Base-by-base conservation (phyloP, 2,329 filamentous ascomycete genomes). In the Aspergillus fijiensis region DNA sequence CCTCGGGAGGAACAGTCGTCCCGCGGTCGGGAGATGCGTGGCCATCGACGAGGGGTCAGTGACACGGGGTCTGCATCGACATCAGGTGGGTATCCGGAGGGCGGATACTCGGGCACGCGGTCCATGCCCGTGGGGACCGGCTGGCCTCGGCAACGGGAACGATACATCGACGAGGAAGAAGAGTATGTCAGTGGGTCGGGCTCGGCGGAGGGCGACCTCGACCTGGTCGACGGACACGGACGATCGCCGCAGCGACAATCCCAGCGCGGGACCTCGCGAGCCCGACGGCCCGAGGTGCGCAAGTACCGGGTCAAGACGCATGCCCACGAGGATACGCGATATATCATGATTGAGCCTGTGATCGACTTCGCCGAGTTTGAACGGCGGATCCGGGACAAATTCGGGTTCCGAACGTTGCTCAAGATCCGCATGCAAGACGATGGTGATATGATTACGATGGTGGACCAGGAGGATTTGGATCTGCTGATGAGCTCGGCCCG, bases 391-490 rank as follows among this genome's bases (percentile, higher is more conserved):
- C 85, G 89, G 51, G 89, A 92, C 63, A 99, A 99, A 78, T 96
- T 98, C 71, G 88, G 85, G 14, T 82, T 97, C 63, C 71, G 69
- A 35, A 68, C 70, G 58, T 81, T 85, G 58, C 80, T 88, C 63
- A 86, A 86, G 59, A 94, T 97, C 80, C 96, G 93, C 82, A 89
- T 97, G 77, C 95, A 95, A 81, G 95, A 98, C 67, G 83, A 89
- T 58, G 90, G 89, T 3, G 94, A 98, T 71, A 94, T 97, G 90
- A 96, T 99, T 71, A 97, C 94, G 33, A 89, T 99, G 86, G 92
- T 90, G 31, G 95, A 99, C 75, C 91, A 97, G 76, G 95, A 99
- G 71, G 95, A 99, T 79, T 78, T 97, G 63, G 93, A 98, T 54
- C 90, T 97, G 87, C 87, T 91, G 29, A 83, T 98, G 57, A 84